Evolutionary conservation across 495 filamentous ascomycete genomes (phyloP).

Genomic region (Astrothelium macrocarpum): DNA sequence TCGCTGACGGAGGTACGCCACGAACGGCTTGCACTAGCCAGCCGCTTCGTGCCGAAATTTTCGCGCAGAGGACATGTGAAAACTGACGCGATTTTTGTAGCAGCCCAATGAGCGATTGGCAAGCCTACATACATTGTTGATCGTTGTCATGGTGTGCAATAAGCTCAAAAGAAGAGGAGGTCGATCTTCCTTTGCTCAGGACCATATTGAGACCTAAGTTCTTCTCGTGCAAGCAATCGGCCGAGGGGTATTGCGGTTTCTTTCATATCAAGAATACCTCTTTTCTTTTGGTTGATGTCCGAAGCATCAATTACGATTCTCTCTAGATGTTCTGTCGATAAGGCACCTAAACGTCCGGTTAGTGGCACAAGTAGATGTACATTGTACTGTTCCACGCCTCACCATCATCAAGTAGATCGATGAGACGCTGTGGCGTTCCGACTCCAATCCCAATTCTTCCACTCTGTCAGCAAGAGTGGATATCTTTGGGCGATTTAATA

Average conservation of each 20-base stretch:
- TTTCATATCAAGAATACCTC: slow-evolving; percentile 85
- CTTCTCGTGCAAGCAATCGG: slow-evolving; percentile 52
- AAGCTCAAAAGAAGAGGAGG: slow-evolving; percentile 45
- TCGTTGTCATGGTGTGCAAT: not conserved
- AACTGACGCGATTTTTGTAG: not conserved
- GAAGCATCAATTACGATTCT: slow-evolving; percentile 82
- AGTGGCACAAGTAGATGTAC: not conserved
- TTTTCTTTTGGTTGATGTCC: slow-evolving; percentile 83
- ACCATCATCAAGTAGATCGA: slow-evolving; percentile 75
- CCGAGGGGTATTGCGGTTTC: slow-evolving; percentile 73
- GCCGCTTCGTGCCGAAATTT: not conserved
- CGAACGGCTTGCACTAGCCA: not conserved
- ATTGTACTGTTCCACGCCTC: slow-evolving; percentile 17
- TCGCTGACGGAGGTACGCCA: not conserved
- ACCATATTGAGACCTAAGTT: slow-evolving; percentile 61
- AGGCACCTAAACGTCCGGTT: slow-evolving; percentile 41
- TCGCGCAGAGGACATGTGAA: not conserved
- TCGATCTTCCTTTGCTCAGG: slow-evolving; percentile 39
- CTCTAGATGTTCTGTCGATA: slow-evolving; percentile 59
- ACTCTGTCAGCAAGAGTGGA: slow-evolving; percentile 7
- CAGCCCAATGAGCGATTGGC: not conserved
- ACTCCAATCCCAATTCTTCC: slow-evolving; percentile 70
- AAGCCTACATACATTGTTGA: not conserved
- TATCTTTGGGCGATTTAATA: not conserved
- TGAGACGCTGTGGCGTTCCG: slow-evolving; percentile 74